These are phyloP conservation scores for Phoma sp. DNA, from an alignment of 2,329 filamentous ascomycete genomes.

Conservation along the genomic window DNA sequence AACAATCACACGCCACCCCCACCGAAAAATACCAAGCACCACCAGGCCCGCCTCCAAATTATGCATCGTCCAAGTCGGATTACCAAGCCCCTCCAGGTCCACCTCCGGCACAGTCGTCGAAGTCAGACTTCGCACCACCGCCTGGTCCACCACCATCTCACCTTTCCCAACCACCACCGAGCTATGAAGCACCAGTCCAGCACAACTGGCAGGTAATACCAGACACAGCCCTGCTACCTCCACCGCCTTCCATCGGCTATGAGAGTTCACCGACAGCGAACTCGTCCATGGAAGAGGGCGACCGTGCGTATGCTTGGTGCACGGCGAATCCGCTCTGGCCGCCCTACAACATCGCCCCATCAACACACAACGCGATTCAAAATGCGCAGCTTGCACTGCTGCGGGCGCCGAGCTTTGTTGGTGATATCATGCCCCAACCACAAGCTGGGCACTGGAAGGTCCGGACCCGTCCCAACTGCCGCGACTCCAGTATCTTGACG, in stretches of 20 bases:
- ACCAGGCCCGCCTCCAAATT: conserved; percentile 40
- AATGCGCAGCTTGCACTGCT: conserved; percentile 57
- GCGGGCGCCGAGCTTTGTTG: conserved; percentile 38
- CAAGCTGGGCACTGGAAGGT: conserved; percentile 52
- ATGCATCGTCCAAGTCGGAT: conserved; percentile 16
- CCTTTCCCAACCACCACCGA: conserved; percentile 41
- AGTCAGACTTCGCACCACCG: conserved; percentile 36
- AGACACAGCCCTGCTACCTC: conserved; percentile 74
- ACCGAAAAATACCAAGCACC: conserved; percentile 39
- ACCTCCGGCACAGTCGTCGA: conserved; percentile 28
- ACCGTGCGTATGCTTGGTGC: conserved; percentile 72
- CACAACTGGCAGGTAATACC: conserved; percentile 78
- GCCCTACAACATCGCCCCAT: conserved; percentile 59
- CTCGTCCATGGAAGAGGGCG: conserved; percentile 68
- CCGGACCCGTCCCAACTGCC: conserved; percentile 51
- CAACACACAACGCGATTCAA: conserved; percentile 57
- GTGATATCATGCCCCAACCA: conserved; percentile 55
- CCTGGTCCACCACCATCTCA: conserved; percentile 37
- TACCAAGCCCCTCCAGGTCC: conserved; percentile 27
- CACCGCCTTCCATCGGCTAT: conserved; percentile 71
- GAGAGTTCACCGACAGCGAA: conserved; percentile 73
- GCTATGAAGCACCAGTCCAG: conserved; percentile 60
- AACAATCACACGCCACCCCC: conserved; percentile 24
- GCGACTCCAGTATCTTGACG: conserved; percentile 69
- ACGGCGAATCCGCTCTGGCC: conserved; percentile 62